Conservation (phyloP, 2,329 filamentous ascomycete genomes). For the Aspergillus persii region DNA sequence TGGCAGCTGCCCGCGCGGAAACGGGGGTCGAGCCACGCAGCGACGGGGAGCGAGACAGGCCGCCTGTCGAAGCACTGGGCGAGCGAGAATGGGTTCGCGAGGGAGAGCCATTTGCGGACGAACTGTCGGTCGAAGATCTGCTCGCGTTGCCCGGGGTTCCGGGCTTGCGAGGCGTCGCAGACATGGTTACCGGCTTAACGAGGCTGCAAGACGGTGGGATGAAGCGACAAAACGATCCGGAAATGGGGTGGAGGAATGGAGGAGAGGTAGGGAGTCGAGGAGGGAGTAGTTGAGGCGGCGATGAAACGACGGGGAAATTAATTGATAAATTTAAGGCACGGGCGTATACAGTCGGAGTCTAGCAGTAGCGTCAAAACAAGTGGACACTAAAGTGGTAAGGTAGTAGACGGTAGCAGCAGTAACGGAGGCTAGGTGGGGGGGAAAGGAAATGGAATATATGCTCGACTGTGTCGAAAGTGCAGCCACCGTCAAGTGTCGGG, state of each 20-base stretch:
- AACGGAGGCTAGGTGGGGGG: conserved; percentile 10
- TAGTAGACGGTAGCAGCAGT: neutral
- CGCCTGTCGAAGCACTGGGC: conserved; percentile 48
- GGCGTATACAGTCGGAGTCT: conserved; percentile 17
- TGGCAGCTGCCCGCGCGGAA: conserved; percentile 69
- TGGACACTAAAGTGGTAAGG: conserved; percentile 14
- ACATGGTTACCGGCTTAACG: conserved; percentile 34
- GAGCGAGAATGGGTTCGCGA: conserved; percentile 46
- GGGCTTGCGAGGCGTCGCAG: conserved; percentile 45
- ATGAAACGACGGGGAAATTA: conserved; percentile 28
- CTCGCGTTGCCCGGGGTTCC: conserved; percentile 32
- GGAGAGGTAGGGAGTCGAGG: neutral
- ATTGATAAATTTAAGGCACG: conserved; percentile 23
- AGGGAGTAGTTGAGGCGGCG: conserved; percentile 6
- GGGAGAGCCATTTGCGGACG: conserved; percentile 34
- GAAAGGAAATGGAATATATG: conserved; percentile 10
- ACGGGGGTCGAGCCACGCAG: conserved; percentile 57
- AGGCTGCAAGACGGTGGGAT: neutral
- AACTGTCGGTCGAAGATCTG: conserved; percentile 32
- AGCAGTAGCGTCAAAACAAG: conserved; percentile 28
- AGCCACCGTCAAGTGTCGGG: neutral
- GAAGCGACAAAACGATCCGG: conserved; percentile 11
- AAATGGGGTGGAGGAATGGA: conserved; percentile 12
- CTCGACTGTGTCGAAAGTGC: neutral
- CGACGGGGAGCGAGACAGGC: conserved; percentile 62